Evolutionary conservation across 176 grass and related monocot genomes (phyloP).

Genomic region (Dendrocalamus sinicus): DNA sequence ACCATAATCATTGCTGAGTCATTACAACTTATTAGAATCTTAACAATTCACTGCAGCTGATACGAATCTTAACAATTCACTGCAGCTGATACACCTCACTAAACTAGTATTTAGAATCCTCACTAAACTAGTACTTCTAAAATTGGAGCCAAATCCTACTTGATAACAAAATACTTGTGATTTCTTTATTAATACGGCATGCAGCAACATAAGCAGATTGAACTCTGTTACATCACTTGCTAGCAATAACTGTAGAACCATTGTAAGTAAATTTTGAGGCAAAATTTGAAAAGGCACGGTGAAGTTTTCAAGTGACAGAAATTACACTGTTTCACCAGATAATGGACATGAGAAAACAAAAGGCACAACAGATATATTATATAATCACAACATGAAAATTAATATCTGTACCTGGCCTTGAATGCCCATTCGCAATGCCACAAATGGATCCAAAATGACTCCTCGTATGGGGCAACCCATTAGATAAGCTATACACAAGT

Average conservation of each 20-base stretch:
- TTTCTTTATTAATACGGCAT: neutral
- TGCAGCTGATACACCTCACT: neutral
- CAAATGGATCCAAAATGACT: conserved; percentile 94
- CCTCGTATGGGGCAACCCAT: conserved; percentile 96
- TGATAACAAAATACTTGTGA: neutral
- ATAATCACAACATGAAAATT: neutral
- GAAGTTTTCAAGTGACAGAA: conserved; percentile 35
- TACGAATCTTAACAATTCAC: neutral
- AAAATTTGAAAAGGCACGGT: neutral
- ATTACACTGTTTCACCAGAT: neutral
- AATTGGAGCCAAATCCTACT: conserved; percentile 8
- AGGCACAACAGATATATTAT: neutral
- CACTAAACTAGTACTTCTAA: neutral
- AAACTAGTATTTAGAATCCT: neutral
- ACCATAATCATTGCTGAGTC: neutral
- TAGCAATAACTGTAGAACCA: neutral
- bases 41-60: neutral
- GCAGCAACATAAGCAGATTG: neutral
- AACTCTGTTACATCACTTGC: neutral
- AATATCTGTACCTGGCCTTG: conserved; percentile 75
- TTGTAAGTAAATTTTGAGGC: neutral
- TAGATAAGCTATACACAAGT: conserved; percentile 73
- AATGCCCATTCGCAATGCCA: conserved; percentile 92
- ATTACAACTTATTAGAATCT: neutral
- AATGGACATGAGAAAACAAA: neutral